A percentile compares a stretch with the other conserved stretches of the same genome.
phyloP scores from a whole-genome alignment of 2,329 filamentous ascomycete species.

The Albophoma yamanashiensis region DNA sequence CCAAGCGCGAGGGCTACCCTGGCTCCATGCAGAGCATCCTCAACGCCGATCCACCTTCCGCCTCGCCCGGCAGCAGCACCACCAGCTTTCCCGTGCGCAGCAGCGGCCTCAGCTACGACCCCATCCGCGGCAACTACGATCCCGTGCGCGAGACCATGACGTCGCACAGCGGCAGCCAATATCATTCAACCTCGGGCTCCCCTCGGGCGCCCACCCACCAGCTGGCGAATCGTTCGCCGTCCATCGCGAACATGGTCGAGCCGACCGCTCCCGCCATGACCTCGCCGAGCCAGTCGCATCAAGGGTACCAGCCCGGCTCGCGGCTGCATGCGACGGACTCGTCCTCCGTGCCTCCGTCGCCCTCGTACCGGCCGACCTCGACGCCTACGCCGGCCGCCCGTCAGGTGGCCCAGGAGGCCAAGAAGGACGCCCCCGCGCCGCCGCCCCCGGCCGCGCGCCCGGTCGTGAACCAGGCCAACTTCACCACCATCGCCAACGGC shows the following conservation, averaged over 20 bases:
- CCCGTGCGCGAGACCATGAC: constrained; percentile 53
- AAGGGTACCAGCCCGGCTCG: constrained; percentile 16
- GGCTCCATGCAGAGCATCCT: constrained; percentile 46
- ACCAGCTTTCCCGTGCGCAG: constrained; percentile 40
- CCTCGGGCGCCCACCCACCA: constrained; percentile 30
- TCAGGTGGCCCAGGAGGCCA: constrained; percentile 20
- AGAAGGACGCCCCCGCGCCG: constrained; percentile 25
- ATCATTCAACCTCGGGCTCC: constrained; percentile 33
- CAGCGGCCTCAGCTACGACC: constrained; percentile 80
- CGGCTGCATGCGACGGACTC: constrained; percentile 23
- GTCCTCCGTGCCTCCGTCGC: constrained; percentile 30
- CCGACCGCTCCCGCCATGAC: constrained; percentile 20
- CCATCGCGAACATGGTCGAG: constrained; percentile 84
- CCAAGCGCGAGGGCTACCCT: constrained; percentile 40
- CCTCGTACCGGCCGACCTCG: constrained; percentile 23
- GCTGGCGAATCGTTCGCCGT: constrained; percentile 51
- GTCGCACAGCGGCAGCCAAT: constrained; percentile 37
- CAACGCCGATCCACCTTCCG: constrained; percentile 37
- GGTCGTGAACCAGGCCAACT: constrained; percentile 26
- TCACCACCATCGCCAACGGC: constrained; percentile 28
- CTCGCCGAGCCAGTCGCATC: constrained; percentile 18
- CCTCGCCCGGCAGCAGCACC: constrained; percentile 31
- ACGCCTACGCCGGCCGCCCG: constrained; percentile 23
- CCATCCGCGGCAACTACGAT: constrained; percentile 68
- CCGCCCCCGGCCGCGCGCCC: constrained; percentile 17